Conservation (phyloP, 768 basidiomycete species). For the Termitomyces sp. region DNA sequence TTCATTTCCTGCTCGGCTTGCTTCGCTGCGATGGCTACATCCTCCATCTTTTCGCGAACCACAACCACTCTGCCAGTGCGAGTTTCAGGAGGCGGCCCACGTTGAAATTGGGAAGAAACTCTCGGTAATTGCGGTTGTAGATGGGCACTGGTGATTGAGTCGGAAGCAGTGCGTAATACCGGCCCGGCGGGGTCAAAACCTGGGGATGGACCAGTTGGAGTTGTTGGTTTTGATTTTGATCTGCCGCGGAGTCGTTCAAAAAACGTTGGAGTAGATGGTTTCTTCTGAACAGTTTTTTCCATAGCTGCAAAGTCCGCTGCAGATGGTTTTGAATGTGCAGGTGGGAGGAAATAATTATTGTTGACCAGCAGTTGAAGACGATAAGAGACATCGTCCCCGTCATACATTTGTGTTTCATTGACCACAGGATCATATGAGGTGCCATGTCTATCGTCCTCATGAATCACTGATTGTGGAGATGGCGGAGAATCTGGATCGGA, state of each 20-base stretch:
- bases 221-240: conserved; percentile 61
- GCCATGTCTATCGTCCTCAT: conserved; percentile 38
- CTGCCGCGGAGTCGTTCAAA: conserved; percentile 72
- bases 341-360: conserved; percentile 87
- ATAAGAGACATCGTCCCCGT: conserved; percentile 80
- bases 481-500: conserved; percentile 63
- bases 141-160: conserved; percentile 50
- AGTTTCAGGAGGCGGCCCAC: conserved; percentile 29
- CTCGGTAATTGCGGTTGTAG: conserved; percentile 31
- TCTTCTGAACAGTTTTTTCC: conserved; percentile 39
- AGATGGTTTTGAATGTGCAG: conserved; percentile 80
- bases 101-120: conserved; percentile 33
- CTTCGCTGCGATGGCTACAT: conserved; percentile 66
- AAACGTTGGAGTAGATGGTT: conserved; percentile 50
- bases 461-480: conserved; percentile 58
- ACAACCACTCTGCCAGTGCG: conserved; percentile 69
- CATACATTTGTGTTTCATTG: conserved; percentile 48
- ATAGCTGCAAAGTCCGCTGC: conserved; percentile 56
- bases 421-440: conserved; percentile 48
- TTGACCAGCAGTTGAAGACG: conserved; percentile 80
- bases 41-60: conserved; percentile 77
- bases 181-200: conserved; percentile 38
- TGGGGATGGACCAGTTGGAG: conserved; percentile 37
- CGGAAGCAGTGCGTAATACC: conserved; percentile 61
- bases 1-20: conserved; percentile 76